Evolutionary conservation across 208 protist species (phyloP).

Genomic region (Acanthamoeba culbertsoni): DNA sequence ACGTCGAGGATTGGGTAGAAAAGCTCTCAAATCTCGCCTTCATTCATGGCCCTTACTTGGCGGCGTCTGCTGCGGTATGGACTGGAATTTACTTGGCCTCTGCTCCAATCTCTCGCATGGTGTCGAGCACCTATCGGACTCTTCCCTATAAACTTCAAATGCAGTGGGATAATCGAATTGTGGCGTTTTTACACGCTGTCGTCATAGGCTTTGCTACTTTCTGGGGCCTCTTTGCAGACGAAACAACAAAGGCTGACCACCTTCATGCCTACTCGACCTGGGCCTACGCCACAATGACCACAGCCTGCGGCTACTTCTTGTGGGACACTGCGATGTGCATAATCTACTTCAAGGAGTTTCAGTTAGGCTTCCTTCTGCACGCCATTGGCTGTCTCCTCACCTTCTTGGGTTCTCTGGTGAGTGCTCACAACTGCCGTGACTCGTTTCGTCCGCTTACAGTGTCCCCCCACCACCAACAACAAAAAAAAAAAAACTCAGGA

Average conservation of each 20-base stretch:
- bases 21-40: background rate
- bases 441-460: background rate
- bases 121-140: background rate
- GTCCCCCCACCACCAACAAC: background rate
- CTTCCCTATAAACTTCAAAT: background rate
- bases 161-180: slow-evolving; percentile 33
- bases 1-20: background rate
- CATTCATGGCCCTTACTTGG: background rate
- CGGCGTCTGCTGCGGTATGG: background rate
- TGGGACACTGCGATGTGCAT: slow-evolving; percentile 27
- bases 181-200: background rate
- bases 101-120: background rate
- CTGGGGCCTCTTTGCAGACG: background rate
- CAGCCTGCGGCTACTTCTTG: slow-evolving; percentile 18
- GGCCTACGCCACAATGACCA: background rate
- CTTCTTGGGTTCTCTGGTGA: slow-evolving; percentile 2
- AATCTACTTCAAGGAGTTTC: slow-evolving; percentile 21
- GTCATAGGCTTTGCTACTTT: background rate
- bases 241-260: background rate
- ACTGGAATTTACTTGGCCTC: background rate
- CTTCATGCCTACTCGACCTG: background rate
- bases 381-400: background rate
- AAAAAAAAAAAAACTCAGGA: background rate
- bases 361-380: slow-evolving; percentile 30
- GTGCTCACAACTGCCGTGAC: background rate